Evolutionary conservation across 78 protist species (phyloP).

Genomic region (Dictyostelium intermedium): DNA sequence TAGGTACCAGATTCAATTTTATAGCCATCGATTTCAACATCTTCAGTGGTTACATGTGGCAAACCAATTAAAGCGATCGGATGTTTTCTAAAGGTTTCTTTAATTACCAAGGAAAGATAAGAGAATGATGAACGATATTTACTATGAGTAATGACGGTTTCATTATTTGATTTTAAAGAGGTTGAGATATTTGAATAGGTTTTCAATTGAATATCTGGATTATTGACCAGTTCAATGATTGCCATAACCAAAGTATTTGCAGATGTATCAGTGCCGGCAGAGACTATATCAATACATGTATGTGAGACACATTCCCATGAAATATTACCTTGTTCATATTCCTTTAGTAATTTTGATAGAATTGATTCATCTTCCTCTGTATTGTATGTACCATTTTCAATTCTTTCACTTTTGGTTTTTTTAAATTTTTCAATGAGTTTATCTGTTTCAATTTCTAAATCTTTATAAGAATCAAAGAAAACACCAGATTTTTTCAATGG

Average conservation of each 20-base stretch:
- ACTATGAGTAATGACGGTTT: not conserved
- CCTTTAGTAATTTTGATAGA: not conserved
- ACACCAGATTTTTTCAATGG: not conserved
- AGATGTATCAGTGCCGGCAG: conserved; percentile 10
- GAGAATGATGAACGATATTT: not conserved
- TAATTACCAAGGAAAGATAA: not conserved
- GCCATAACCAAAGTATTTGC: not conserved
- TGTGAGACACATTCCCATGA: not conserved
- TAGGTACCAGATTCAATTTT: conserved; percentile 12
- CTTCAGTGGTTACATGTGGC: conserved; percentile 6
- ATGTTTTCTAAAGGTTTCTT: conserved; percentile 13
- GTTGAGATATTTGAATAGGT: not conserved
- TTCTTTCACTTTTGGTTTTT: not conserved
- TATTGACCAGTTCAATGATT: not conserved
- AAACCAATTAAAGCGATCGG: conserved; percentile 41
- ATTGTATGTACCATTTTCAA: not conserved
- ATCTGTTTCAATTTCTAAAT: not conserved
- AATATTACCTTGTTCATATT: not conserved
- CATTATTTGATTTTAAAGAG: not conserved
- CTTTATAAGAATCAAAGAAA: not conserved
- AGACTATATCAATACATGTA: conserved; percentile 6
- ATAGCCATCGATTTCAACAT: not conserved
- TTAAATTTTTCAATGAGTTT: not conserved
- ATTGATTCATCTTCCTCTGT: not conserved
- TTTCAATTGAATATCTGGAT: not conserved